phyloP scores from a whole-genome alignment of 495 filamentous ascomycete genomes.

The Entonaema liquescens region DNA sequence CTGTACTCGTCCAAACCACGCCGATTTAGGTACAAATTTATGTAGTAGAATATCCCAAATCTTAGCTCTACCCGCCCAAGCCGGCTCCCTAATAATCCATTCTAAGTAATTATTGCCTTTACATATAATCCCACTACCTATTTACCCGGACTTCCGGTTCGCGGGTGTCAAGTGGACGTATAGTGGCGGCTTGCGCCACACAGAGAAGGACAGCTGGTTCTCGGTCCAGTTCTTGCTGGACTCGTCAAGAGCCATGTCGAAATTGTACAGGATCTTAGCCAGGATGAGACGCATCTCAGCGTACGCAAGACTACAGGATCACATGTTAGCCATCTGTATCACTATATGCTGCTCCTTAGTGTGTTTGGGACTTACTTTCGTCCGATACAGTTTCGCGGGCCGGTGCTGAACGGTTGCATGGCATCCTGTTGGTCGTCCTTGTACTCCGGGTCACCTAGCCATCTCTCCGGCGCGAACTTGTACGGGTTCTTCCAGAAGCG shows the following conservation, averaged over 20 bases:
- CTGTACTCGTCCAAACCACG: background rate
- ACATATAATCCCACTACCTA: background rate
- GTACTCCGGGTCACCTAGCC: slow-evolving; percentile 52
- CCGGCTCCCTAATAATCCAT: no score
- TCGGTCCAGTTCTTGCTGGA: slow-evolving; percentile 50
- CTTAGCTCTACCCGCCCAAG: background rate
- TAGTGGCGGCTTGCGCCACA: slow-evolving; percentile 56
- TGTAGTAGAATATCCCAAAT: background rate
- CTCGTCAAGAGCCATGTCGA: slow-evolving; percentile 60
- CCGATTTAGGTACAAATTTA: no score
- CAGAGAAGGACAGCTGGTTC: slow-evolving; percentile 46
- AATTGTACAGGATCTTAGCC: slow-evolving; percentile 60
- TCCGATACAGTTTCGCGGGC: slow-evolving; percentile 64
- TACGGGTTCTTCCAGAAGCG: slow-evolving; percentile 55
- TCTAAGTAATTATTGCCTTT: background rate
- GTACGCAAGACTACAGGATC: slow-evolving; percentile 54
- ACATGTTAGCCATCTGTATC: slow-evolving; percentile 12
- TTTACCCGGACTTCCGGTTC: slow-evolving; percentile 14
- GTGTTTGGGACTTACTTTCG: slow-evolving; percentile 54
- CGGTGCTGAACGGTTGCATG: slow-evolving; percentile 63
- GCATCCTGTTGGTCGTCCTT: slow-evolving; percentile 57
- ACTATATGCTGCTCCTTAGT: background rate
- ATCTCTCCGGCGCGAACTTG: slow-evolving; percentile 61
- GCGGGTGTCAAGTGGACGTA: slow-evolving; percentile 40
- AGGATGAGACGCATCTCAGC: slow-evolving; percentile 61